Evolutionary conservation across 1,139 yeast genomes (phyloP), one percentile per base, ranked within the genome.

Genomic region (Taiozyma onychis): DNA sequence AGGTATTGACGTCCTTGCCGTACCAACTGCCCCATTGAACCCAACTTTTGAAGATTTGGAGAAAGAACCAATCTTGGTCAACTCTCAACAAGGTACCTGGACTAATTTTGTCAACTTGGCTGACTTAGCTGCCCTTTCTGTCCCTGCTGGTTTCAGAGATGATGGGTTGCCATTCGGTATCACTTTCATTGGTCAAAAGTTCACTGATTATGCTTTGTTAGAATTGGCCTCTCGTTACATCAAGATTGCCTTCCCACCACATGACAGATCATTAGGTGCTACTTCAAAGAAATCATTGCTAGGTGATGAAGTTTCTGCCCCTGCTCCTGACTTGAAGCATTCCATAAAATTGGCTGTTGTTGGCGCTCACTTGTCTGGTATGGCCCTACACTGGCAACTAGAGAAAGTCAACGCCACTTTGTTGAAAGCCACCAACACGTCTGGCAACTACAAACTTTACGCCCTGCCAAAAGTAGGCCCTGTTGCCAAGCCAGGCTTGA

Each of bases 101-200:
- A 93, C 98, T 39, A 93, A 93, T 70, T 93, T 93, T 68, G 97
- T 88, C 60, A 93, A 93, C 66, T 77, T 93, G 66, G 96, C 97
- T 10, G 98, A 93, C 65, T 72, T 91, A 74, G 85, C 95, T 37
- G 98, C 96, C 1, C 75, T 93, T 61, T 89, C 98, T 0, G 77
- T 93, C 48, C 98, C 99, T 26, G 88, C 85, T 30, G 97, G 96
- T 0, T 90, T 88, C 77, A 72, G 86, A 54, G 60, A 74, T 3
- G 97, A 91, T 66, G 96, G 96, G 4, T 70, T 91, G 58, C 97
- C 98, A 11, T 86, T 83, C 60, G 98, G 98, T 66, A 79, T 91
- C 54, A 91, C 98, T 7, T 74, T 93, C 48, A 76, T 93, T 54
- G 88, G 95, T 35, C 76, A 76, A 52, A 87, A 87, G 55, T 91